phyloP scores from a whole-genome alignment of 164 flowering plant species.

The Nymphaea thermarum region DNA sequence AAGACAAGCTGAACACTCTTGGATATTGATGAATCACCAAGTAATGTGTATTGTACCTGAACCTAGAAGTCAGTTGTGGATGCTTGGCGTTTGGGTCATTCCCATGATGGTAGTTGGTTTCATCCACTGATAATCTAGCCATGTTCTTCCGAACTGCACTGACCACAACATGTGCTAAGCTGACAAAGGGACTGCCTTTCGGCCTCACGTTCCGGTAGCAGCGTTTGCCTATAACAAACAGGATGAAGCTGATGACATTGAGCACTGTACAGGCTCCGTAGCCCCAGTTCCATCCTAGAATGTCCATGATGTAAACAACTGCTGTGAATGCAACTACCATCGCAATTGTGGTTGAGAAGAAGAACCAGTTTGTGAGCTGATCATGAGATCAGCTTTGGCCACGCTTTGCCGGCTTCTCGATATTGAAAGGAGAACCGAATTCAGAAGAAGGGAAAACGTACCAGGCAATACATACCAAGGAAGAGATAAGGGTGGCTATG shows the following conservation, averaged over 20 bases:
- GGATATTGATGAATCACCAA: too few species aligned
- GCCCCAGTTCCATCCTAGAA: conserved; percentile 37
- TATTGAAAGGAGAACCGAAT: too few species aligned
- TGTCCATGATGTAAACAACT: conserved; percentile 37
- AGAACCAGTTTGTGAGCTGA: conserved; percentile 22
- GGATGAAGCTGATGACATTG: conserved; percentile 14
- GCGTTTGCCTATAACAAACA: conserved; percentile 21
- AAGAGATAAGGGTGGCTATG: conserved; percentile 17
- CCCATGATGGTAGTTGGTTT: conserved; percentile 12
- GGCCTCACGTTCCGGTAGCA: conserved; percentile 18
- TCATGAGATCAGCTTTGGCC: too few species aligned
- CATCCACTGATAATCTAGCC: background rate
- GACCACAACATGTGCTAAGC: conserved; percentile 26
- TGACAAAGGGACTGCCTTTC: conserved; percentile 30
- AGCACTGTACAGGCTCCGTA: conserved; percentile 19
- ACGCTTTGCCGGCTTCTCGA: too few species aligned
- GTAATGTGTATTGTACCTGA: background rate
- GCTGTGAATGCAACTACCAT: conserved; percentile 11
- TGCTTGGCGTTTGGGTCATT: background rate
- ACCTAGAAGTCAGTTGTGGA: background rate
- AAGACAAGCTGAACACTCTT: too few species aligned
- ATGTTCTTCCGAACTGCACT: conserved; percentile 27
- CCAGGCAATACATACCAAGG: conserved; percentile 20
- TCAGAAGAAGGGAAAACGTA: too few species aligned
- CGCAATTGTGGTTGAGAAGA: conserved; percentile 16